Percentiles rank a stretch among this genome's conserved stretches.
phyloP scores from a whole-genome alignment of 768 basidiomycete genomes.

The Boletus rufocinnamomeus region DNA sequence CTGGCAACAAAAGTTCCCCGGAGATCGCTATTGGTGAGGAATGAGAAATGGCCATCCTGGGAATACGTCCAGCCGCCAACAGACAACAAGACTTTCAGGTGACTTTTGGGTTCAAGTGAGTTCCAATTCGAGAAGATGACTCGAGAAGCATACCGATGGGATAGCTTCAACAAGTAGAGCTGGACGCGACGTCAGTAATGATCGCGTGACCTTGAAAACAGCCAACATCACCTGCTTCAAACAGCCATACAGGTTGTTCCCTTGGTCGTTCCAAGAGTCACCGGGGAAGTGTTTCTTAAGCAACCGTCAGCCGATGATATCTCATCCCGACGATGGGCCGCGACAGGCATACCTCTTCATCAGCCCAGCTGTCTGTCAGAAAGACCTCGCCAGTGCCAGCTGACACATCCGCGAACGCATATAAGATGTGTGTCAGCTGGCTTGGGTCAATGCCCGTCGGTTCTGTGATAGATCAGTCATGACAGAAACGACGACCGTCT shows the following conservation, averaged over 20 bases:
- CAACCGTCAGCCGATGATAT: conserved; percentile 12
- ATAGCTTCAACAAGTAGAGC: conserved; percentile 58
- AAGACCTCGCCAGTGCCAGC: conserved; percentile 59
- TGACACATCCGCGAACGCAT: conserved; percentile 77
- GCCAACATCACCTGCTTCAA: conserved; percentile 63
- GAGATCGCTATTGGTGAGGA: conserved; percentile 52
- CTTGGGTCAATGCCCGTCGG: conserved; percentile 61
- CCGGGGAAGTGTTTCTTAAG: conserved; percentile 67
- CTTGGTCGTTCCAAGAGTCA: conserved; percentile 73
- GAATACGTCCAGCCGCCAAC: conserved; percentile 73
- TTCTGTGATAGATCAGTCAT: conserved; percentile 41
- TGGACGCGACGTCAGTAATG: conserved; percentile 1
- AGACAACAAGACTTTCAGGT: conserved; percentile 53
- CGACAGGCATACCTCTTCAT: conserved; percentile 51
- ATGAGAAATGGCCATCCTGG: conserved; percentile 65
- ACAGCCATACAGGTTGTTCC: conserved; percentile 80
- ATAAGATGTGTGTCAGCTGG: conserved; percentile 74
- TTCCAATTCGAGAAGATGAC: neutral
- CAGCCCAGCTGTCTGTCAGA: conserved; percentile 75
- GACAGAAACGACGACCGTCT: neutral
- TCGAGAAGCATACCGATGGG: conserved; percentile 41
- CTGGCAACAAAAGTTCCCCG: conserved; percentile 59
- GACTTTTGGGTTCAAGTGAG: conserved; percentile 28
- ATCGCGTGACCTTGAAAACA: neutral
- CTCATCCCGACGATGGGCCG: neutral